A percentile compares a stretch with the other conserved stretches of the same genome.
Conservation (phyloP, 208 protist species). For the Angomonas deanei region DNA sequence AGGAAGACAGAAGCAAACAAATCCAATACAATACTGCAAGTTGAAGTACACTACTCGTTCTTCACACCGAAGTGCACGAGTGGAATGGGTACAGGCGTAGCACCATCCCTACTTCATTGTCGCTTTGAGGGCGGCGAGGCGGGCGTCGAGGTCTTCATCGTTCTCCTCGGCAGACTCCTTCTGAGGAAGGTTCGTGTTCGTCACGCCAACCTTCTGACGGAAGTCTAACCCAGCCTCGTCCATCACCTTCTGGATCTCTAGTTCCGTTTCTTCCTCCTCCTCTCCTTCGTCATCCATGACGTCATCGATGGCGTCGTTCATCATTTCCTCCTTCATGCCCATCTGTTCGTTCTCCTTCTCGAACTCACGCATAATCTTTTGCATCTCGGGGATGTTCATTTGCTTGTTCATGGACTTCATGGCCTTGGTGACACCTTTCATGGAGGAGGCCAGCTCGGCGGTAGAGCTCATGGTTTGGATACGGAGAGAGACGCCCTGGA, state of each 20-base stretch:
- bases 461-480: conserved; percentile 94
- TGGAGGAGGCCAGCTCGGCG: conserved; percentile 81
- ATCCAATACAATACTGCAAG: not conserved
- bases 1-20: not conserved
- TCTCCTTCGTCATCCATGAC: conserved; percentile 89
- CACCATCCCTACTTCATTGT: conserved; percentile 78
- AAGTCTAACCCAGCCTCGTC: conserved; percentile 90
- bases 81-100: no score
- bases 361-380: conserved; percentile 98
- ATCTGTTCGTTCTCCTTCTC: conserved; percentile 97
- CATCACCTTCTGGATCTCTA: conserved; percentile 88
- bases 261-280: conserved; percentile 89
- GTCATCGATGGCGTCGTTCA: conserved; percentile 93
- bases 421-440: conserved; percentile 90
- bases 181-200: conserved; percentile 31
- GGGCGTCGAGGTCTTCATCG: conserved; percentile 79
- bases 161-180: conserved; percentile 44
- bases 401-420: conserved; percentile 95
- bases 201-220: conserved; percentile 69
- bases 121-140: conserved; percentile 70
- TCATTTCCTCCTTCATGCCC: conserved; percentile 99
- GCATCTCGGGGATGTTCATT: conserved; percentile 96
- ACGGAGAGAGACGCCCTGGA: conserved; percentile 94
- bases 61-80: no score
- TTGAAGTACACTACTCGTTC: not conserved